These are phyloP conservation scores for Acephala macrosclerotiorum DNA, from an alignment of 2,329 filamentous ascomycete species.

Conservation along the genomic window DNA sequence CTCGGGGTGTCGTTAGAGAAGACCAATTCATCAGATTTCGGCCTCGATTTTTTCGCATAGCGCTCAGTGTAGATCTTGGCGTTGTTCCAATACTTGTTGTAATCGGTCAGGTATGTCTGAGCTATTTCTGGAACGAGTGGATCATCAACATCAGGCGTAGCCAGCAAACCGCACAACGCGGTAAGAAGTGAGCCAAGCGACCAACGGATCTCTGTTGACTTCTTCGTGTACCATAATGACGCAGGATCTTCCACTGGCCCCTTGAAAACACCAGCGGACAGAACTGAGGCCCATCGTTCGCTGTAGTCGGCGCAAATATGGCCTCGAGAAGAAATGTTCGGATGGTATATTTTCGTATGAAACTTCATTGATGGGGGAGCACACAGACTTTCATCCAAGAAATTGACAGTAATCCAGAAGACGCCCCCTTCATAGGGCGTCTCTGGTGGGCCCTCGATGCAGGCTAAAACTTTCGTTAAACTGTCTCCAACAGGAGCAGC, in stretches of 20 bases:
- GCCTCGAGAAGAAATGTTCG: constrained; percentile 34
- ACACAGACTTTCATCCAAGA: constrained; percentile 13
- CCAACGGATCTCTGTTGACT: constrained; percentile 10
- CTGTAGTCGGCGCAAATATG: constrained; percentile 34
- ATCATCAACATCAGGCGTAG: constrained; percentile 34
- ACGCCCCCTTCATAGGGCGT: constrained; percentile 38
- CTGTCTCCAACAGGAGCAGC: constrained; percentile 32
- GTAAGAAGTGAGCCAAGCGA: constrained; percentile 31
- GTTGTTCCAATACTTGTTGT: constrained; percentile 25
- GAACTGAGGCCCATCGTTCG: constrained; percentile 29
- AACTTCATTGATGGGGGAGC: constrained; percentile 32
- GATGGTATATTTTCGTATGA: constrained; percentile 36
- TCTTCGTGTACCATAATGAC: constrained; percentile 21
- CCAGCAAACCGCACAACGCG: constrained; percentile 33
- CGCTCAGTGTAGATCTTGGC: constrained; percentile 23
- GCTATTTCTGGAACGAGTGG: constrained; percentile 37
- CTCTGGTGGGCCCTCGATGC: constrained; percentile 38
- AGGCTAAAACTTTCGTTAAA: constrained; percentile 35
- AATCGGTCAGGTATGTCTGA: constrained; percentile 31
- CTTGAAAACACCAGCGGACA: constrained; percentile 5
- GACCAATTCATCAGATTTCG: too few relatives aligned
- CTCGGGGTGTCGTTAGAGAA: too few relatives aligned
- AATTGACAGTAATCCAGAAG: constrained; percentile 36
- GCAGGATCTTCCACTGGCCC: constrained; percentile 4
- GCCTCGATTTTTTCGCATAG: neutral